A percentile compares a stretch with the other conserved stretches of the same genome.
Conservation (phyloP, 1,284 basidiomycete species). For the Caloboletus inedulis region DNA sequence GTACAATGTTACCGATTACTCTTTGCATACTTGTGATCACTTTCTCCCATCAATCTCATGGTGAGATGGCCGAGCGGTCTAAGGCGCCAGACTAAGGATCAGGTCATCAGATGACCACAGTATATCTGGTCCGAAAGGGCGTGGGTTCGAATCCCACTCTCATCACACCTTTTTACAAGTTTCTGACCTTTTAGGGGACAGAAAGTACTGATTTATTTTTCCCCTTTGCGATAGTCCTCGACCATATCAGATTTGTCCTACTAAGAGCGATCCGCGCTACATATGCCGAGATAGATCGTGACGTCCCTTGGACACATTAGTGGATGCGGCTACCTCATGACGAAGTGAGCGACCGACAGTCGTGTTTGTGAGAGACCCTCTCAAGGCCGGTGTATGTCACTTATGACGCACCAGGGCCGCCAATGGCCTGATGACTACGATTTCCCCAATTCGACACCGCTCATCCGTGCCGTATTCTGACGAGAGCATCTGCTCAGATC, state of each 20-base stretch:
- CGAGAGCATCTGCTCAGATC: too few species aligned
- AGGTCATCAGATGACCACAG: constrained; percentile 36
- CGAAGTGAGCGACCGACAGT: too few species aligned
- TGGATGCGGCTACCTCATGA: too few species aligned
- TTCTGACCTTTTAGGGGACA: neutral
- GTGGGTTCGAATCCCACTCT: constrained; percentile 62
- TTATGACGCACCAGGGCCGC: too few species aligned
- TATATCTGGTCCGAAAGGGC: constrained; percentile 56
- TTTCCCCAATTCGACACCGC: too few species aligned
- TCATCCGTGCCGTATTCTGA: too few species aligned
- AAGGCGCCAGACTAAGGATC: constrained; percentile 69
- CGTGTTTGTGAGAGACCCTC: too few species aligned
- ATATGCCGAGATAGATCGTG: neutral
- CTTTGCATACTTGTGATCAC: too few species aligned
- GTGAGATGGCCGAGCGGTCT: constrained; percentile 47
- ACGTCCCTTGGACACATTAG: too few species aligned
- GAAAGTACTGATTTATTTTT: neutral
- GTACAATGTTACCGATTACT: too few species aligned
- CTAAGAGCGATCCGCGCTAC: neutral
- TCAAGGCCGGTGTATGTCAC: too few species aligned
- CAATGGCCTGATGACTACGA: too few species aligned
- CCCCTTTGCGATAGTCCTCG: neutral
- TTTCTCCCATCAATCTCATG: neutral
- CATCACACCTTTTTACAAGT: neutral
- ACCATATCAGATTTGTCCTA: neutral